phyloP scores from a whole-genome alignment of 2,329 filamentous ascomycete genomes.

The Ophiostoma tasmaniense region DNA sequence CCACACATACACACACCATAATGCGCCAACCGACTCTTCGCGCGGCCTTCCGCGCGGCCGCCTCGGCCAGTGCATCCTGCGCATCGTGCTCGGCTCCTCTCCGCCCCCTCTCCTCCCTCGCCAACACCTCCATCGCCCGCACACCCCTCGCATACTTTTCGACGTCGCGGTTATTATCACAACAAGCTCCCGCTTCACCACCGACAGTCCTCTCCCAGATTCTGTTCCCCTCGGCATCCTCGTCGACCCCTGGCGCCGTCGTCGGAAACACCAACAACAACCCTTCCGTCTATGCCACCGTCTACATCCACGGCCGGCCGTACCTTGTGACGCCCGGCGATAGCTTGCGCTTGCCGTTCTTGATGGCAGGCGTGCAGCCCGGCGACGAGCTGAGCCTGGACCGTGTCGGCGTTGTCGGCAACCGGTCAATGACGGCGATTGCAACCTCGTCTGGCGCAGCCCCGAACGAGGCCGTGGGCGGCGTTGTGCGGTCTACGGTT shows the following conservation, averaged over 20 bases:
- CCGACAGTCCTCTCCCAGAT: conserved; percentile 9
- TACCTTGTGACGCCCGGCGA: conserved; percentile 75
- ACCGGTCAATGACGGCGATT: conserved; percentile 36
- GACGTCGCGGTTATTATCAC: background rate
- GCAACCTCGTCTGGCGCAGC: background rate
- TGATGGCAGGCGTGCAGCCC: conserved; percentile 64
- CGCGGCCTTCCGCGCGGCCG: conserved; percentile 9
- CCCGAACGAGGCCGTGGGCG: background rate
- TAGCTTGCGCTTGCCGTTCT: conserved; percentile 67
- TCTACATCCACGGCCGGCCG: conserved; percentile 69
- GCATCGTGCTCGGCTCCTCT: background rate
- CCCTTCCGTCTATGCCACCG: conserved; percentile 52
- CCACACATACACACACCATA: background rate
- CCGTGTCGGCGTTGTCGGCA: conserved; percentile 73
- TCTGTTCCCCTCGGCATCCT: conserved; percentile 9
- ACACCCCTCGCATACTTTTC: conserved; percentile 8
- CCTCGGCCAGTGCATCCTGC: background rate
- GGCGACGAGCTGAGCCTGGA: conserved; percentile 85
- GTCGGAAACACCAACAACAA: conserved; percentile 7
- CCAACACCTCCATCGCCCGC: background rate
- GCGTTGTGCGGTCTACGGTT: background rate
- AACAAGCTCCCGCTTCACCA: background rate
- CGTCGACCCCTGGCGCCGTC: background rate
- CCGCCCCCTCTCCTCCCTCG: background rate
- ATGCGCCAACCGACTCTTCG: conserved; percentile 12